Percentiles rank a stretch among this genome's conserved stretches.
These are phyloP conservation scores for Eucalyptus erythrocorys DNA, from an alignment of 345 rosid genomes.

Conservation along the genomic window DNA sequence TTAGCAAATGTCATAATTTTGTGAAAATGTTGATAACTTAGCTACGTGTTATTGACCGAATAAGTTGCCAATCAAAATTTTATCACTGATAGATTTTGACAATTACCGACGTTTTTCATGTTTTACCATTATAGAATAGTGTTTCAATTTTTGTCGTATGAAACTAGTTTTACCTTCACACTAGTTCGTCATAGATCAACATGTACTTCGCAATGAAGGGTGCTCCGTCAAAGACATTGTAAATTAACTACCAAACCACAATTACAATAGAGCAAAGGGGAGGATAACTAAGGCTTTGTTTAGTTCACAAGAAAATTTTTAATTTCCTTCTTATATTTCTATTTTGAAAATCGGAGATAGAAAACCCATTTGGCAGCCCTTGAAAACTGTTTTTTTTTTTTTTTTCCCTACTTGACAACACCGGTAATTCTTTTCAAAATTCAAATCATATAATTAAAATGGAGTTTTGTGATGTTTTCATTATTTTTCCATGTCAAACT, in stretches of 20 bases:
- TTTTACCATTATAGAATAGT: neutral
- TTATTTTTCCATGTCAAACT: neutral
- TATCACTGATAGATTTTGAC: neutral
- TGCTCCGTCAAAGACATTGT: neutral
- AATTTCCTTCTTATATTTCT: neutral
- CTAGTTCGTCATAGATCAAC: neutral
- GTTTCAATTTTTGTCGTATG: neutral
- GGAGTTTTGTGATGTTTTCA: neutral
- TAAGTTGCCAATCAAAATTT: neutral
- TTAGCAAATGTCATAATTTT: neutral
- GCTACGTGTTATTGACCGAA: neutral
- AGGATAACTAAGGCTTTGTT: neutral
- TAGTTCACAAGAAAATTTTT: neutral
- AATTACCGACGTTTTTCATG: neutral
- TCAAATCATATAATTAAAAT: neutral
- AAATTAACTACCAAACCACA: neutral
- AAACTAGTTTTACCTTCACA: neutral
- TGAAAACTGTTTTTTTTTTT: neutral
- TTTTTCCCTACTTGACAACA: neutral
- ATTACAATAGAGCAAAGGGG: neutral
- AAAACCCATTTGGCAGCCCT: neutral
- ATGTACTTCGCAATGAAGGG: neutral
- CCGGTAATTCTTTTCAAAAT: neutral
- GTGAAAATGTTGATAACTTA: neutral
- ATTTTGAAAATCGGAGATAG: neutral